Percentiles rank a stretch among this genome's conserved stretches.
These are phyloP conservation scores for Aspergillus sergii DNA, from an alignment of 2,329 filamentous ascomycete genomes.

Conservation along the genomic window DNA sequence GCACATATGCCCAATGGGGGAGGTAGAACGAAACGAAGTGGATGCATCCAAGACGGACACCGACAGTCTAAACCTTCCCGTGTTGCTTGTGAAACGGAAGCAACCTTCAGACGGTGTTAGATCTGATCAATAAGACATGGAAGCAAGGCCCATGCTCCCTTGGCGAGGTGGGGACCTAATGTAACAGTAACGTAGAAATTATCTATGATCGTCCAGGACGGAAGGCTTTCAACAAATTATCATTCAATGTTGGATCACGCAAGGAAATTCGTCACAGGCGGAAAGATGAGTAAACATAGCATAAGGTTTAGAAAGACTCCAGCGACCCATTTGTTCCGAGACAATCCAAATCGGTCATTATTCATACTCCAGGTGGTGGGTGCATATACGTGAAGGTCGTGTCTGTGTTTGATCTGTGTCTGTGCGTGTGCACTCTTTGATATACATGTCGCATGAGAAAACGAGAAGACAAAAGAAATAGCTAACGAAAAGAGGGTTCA, in stretches of 20 bases:
- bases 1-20: background rate
- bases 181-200: background rate
- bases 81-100: background rate
- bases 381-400: background rate
- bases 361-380: conserved; percentile 1
- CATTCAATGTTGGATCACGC: background rate
- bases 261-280: background rate
- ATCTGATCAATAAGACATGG: background rate
- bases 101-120: background rate
- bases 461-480: conserved; percentile 9
- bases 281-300: conserved; percentile 3
- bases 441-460: conserved; percentile 6
- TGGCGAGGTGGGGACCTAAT: background rate
- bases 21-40: background rate
- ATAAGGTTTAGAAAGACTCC: background rate
- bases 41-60: background rate
- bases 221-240: background rate
- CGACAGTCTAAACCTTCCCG: background rate
- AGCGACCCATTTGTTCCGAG: background rate
- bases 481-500: background rate
- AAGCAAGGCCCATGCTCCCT: background rate
- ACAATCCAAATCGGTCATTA: background rate
- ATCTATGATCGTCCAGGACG: conserved; percentile 1
- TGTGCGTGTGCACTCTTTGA: background rate
- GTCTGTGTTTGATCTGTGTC: background rate